phyloP scores from a whole-genome alignment of 2,329 filamentous ascomycete species.

The Coccinonectria pachysandricola region DNA sequence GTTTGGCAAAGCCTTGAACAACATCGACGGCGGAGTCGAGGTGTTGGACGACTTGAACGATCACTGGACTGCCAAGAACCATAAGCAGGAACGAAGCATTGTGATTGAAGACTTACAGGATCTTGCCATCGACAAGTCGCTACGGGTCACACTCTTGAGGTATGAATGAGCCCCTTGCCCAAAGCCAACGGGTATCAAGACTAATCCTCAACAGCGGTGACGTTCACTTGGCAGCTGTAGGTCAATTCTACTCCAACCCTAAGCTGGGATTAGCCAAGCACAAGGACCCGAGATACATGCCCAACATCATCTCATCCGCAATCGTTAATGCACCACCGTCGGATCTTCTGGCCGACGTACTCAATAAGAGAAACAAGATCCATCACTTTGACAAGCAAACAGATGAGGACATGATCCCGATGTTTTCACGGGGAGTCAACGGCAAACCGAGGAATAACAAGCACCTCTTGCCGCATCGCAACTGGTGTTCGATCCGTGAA shows the following conservation, averaged over 20 bases:
- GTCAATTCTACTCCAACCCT: conserved; percentile 90
- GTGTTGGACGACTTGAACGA: conserved; percentile 88
- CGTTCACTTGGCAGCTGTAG: conserved; percentile 83
- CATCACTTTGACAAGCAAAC: conserved; percentile 66
- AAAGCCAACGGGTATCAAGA: background rate
- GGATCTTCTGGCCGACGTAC: conserved; percentile 76
- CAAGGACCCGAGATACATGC: conserved; percentile 91
- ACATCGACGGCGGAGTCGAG: conserved; percentile 84
- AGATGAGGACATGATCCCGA: conserved; percentile 90
- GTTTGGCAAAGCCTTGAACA: conserved; percentile 72
- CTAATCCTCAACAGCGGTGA: conserved; percentile 53
- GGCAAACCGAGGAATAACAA: conserved; percentile 87
- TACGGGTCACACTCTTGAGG: conserved; percentile 82
- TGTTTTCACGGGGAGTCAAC: conserved; percentile 84
- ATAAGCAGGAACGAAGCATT: conserved; percentile 81
- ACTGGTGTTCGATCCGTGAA: conserved; percentile 88
- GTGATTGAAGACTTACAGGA: conserved; percentile 88
- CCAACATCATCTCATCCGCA: conserved; percentile 85
- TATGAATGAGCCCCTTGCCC: conserved; percentile 19
- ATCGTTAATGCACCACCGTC: conserved; percentile 89
- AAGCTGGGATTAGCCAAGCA: conserved; percentile 74
- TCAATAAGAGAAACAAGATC: conserved; percentile 86
- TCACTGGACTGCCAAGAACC: conserved; percentile 93
- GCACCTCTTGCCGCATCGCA: conserved; percentile 74
- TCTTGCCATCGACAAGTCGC: conserved; percentile 81